These are phyloP conservation scores for Cladorrhinum sp. DNA, from an alignment of 2,329 filamentous ascomycete genomes.

Conservation along the genomic window DNA sequence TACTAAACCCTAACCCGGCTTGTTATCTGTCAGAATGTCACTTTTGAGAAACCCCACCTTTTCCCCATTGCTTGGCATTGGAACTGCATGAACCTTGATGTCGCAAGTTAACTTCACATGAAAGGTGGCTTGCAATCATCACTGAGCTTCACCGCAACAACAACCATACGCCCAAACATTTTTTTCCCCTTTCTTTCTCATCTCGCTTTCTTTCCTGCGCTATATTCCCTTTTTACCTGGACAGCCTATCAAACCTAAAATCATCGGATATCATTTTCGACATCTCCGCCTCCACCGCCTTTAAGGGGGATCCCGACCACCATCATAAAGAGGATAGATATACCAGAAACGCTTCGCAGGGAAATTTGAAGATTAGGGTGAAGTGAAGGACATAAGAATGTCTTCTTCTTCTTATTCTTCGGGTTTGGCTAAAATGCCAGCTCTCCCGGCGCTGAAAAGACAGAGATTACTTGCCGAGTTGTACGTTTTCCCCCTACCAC, in stretches of 20 bases:
- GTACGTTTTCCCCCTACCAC: slow-evolving; percentile 47
- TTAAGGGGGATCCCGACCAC: neutral
- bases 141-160: neutral
- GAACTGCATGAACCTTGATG: slow-evolving; percentile 14
- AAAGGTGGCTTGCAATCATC: too few species aligned
- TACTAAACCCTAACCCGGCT: neutral
- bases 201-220: neutral
- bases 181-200: neutral
- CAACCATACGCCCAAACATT: neutral
- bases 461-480: slow-evolving; percentile 81
- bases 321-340: too few species aligned
- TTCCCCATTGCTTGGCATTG: neutral
- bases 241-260: neutral
- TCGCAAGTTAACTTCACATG: slow-evolving; percentile 7
- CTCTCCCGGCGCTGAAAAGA: slow-evolving; percentile 58
- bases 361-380: neutral
- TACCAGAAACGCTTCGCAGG: too few species aligned
- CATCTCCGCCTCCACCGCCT: neutral
- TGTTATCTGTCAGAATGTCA: neutral
- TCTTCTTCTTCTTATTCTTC: slow-evolving; percentile 42
- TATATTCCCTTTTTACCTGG: neutral
- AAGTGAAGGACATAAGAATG: neutral
- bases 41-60: neutral
- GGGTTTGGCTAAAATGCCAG: slow-evolving; percentile 36
- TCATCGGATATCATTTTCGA: neutral